These are phyloP conservation scores for Quercus phellos DNA, from an alignment of 331 rosid genomes.

Conservation along the genomic window DNA sequence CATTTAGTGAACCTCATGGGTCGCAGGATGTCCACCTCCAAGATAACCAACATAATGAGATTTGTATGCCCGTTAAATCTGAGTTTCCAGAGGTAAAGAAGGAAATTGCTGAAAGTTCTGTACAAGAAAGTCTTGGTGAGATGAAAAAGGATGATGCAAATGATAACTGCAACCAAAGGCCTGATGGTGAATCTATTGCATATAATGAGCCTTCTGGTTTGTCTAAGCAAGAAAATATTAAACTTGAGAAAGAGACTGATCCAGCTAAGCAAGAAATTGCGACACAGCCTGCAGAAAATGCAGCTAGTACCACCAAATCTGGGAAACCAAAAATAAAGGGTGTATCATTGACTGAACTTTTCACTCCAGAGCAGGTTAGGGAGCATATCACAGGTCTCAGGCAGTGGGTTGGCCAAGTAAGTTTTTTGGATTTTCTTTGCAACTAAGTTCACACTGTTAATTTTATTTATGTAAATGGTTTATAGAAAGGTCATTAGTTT, in stretches of 20 bases:
- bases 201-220: conserved; percentile 42
- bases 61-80: conserved; percentile 43
- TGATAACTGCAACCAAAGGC: conserved; percentile 35
- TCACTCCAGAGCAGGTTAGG: conserved; percentile 91
- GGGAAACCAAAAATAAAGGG: conserved; percentile 96
- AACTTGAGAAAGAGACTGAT: conserved; percentile 63
- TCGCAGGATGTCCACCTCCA: conserved; percentile 48
- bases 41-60: conserved; percentile 44
- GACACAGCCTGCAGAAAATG: conserved; percentile 46
- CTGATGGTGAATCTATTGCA: conserved; percentile 37
- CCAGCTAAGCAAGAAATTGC: conserved; percentile 52
- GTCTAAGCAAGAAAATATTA: conserved; percentile 49
- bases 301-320: conserved; percentile 71
- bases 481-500: background rate
- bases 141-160: conserved; percentile 39
- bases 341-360: conserved; percentile 82
- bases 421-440: conserved; percentile 15
- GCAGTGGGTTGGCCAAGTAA: conserved; percentile 99
- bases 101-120: conserved; percentile 41
- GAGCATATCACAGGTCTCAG: conserved; percentile 81
- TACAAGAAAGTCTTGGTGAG: conserved; percentile 40
- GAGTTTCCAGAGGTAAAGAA: conserved; percentile 58
- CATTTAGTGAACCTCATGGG: conserved; percentile 38
- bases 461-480: background rate
- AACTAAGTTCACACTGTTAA: background rate